Evolutionary conservation across 2,329 filamentous ascomycete genomes (phyloP).

Genomic region (Penicillium sp.): DNA sequence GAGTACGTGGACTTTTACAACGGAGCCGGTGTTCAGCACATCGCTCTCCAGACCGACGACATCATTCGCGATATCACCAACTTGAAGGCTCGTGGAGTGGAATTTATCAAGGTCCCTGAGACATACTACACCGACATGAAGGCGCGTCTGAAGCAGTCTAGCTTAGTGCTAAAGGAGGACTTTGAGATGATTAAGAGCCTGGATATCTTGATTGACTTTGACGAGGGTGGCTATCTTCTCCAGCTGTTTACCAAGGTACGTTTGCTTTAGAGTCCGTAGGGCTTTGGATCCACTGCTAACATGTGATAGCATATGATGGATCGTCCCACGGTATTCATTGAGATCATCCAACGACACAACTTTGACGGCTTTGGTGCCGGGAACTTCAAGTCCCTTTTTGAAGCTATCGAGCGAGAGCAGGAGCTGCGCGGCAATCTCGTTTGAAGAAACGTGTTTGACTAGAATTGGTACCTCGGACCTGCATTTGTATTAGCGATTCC

Average conservation of each 20-base stretch:
- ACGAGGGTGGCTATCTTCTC: constrained; percentile 79
- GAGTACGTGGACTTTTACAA: constrained; percentile 88
- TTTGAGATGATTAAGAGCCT: constrained; percentile 70
- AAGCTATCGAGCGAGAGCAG: constrained; percentile 93
- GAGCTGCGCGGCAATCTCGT: constrained; percentile 73
- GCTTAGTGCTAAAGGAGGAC: constrained; percentile 65
- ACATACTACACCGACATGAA: constrained; percentile 80
- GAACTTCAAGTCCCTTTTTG: constrained; percentile 92
- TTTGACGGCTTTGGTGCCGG: constrained; percentile 91
- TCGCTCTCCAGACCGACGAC: constrained; percentile 74
- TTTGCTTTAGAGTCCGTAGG: neutral
- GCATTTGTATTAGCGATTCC: constrained; percentile 1
- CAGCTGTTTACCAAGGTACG: constrained; percentile 66
- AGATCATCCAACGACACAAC: constrained; percentile 88
- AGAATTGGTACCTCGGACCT: neutral
- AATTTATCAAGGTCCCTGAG: constrained; percentile 85
- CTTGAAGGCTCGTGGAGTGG: constrained; percentile 77
- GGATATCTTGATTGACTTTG: constrained; percentile 91
- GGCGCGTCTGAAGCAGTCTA: constrained; percentile 60
- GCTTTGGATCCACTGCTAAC: constrained; percentile 2
- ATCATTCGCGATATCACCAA: constrained; percentile 73
- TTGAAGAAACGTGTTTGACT: constrained; percentile 11
- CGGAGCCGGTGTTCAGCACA: constrained; percentile 87
- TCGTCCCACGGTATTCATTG: constrained; percentile 88
- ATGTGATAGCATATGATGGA: constrained; percentile 69